Conservation (phyloP, 352 stramenopile genomes). For the Pythium sp. region DNA sequence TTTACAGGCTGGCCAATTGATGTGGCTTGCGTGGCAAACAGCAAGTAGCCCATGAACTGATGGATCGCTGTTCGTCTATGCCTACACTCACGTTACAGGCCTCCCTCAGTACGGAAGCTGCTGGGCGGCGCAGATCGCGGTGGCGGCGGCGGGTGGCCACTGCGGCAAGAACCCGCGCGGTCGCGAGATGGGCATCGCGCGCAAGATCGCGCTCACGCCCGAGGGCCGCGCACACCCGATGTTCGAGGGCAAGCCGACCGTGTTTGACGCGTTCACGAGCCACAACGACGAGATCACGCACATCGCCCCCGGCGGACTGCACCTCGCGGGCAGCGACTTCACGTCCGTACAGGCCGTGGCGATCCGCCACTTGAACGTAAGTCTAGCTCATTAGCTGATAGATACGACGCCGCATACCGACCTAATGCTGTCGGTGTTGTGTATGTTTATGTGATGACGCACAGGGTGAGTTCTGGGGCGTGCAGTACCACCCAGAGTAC, state of each 20-base stretch:
- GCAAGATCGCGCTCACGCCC: slow-evolving; percentile 74
- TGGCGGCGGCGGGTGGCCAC: slow-evolving; percentile 56
- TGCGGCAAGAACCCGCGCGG: slow-evolving; percentile 64
- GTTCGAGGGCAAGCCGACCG: slow-evolving; percentile 76
- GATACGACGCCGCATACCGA: not conserved
- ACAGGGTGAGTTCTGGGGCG: slow-evolving; percentile 73
- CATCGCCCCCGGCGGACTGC: slow-evolving; percentile 55
- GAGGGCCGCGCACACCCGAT: slow-evolving; percentile 76
- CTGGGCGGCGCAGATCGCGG: slow-evolving; percentile 79
- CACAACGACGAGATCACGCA: slow-evolving; percentile 85
- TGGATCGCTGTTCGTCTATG: not conserved
- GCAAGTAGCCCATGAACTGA: not conserved
- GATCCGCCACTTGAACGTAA: slow-evolving; percentile 63
- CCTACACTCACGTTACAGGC: slow-evolving; percentile 22
- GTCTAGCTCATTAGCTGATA: not conserved
- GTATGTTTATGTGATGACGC: slow-evolving; percentile 18
- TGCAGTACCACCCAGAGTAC: slow-evolving; percentile 87
- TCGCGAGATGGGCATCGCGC: slow-evolving; percentile 72
- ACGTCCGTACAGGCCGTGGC: slow-evolving; percentile 69
- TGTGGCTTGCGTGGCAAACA: too few relatives aligned
- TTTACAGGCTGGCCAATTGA: too few relatives aligned
- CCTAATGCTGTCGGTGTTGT: not conserved
- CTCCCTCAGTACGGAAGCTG: slow-evolving; percentile 80
- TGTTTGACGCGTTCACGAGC: slow-evolving; percentile 81
- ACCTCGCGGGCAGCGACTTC: slow-evolving; percentile 64